Conservation (phyloP, 441 rosid species). For the Manihot esculenta region DNA sequence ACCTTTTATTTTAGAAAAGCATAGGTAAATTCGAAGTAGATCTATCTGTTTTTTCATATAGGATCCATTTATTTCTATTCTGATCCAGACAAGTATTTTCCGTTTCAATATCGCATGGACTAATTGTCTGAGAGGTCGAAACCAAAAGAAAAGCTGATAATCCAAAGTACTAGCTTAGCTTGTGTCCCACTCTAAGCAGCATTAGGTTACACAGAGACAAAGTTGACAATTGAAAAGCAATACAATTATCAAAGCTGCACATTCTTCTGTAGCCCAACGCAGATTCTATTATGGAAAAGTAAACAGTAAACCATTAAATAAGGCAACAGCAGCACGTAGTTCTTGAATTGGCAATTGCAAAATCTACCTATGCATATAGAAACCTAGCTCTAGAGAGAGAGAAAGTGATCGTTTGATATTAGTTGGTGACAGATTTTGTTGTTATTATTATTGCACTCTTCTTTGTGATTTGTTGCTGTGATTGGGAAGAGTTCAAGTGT, state of each 20-base stretch:
- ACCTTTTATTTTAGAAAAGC: too few species aligned
- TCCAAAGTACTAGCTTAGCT: slow-evolving; percentile 10
- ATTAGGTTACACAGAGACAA: too few species aligned
- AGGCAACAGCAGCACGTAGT: slow-evolving; percentile 7
- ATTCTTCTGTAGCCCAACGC: slow-evolving; percentile 5
- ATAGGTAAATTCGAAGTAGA: too few species aligned
- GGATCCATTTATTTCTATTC: too few species aligned
- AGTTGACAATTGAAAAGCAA: too few species aligned
- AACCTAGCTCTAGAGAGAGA: too few species aligned
- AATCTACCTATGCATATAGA: too few species aligned
- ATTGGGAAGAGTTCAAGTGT: slow-evolving; percentile 94
- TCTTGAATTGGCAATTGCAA: too few species aligned
- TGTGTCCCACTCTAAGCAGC: slow-evolving; percentile 22
- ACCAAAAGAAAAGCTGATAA: slow-evolving; percentile 28
- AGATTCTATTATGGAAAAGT: slow-evolving; percentile 19
- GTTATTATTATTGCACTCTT: slow-evolving; percentile 32
- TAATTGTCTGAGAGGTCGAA: slow-evolving; percentile 29
- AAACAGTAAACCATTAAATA: slow-evolving; percentile 17
- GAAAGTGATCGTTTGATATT: slow-evolving; percentile 1
- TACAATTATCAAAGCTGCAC: neutral
- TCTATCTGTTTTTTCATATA: too few species aligned
- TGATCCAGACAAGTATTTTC: too few species aligned
- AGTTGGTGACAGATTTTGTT: slow-evolving; percentile 16
- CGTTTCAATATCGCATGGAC: slow-evolving; percentile 33
- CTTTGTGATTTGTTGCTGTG: slow-evolving; percentile 64